These are phyloP conservation scores for Tetrastigma voinierianum DNA, from an alignment of 164 flowering plant genomes.

Conservation along the genomic window DNA sequence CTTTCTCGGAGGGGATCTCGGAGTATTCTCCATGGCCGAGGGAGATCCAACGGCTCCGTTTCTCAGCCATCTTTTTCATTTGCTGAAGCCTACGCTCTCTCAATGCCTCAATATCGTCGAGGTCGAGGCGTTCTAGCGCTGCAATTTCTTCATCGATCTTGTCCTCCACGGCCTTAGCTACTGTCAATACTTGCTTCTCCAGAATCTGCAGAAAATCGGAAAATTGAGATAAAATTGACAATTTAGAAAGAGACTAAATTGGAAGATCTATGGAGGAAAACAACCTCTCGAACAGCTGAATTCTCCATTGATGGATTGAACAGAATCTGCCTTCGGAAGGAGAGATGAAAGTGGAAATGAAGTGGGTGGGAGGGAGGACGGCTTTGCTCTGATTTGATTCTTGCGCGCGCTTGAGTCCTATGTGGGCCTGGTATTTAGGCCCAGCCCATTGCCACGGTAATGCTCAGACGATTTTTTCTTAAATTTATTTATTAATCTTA, in stretches of 20 bases:
- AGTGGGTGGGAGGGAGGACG: too few relatives aligned
- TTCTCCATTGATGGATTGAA: conserved; percentile 31
- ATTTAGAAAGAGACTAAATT: too few relatives aligned
- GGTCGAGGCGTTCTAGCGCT: conserved; percentile 73
- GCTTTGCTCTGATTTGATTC: too few relatives aligned
- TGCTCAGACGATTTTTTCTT: too few relatives aligned
- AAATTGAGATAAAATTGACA: too few relatives aligned
- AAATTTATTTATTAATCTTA: too few relatives aligned
- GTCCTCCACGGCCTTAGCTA: conserved; percentile 89
- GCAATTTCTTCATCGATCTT: conserved; percentile 87
- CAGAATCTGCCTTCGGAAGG: background rate
- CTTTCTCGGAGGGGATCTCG: conserved; percentile 86
- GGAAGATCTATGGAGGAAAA: background rate
- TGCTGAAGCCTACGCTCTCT: conserved; percentile 86
- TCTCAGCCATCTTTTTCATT: conserved; percentile 99
- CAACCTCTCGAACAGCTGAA: conserved; percentile 50
- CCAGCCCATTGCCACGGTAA: too few relatives aligned
- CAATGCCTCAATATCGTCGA: conserved; percentile 79
- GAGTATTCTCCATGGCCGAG: conserved; percentile 95
- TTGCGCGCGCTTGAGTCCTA: too few relatives aligned
- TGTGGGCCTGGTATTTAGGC: too few relatives aligned
- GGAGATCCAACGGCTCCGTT: conserved; percentile 83
- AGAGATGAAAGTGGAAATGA: too few relatives aligned
- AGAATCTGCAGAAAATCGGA: conserved; percentile 42
- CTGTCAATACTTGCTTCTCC: conserved; percentile 85